Evolutionary conservation across 345 rosid species (phyloP), one percentile per base, ranked within the genome.

Genomic region (Durio zibethinus): DNA sequence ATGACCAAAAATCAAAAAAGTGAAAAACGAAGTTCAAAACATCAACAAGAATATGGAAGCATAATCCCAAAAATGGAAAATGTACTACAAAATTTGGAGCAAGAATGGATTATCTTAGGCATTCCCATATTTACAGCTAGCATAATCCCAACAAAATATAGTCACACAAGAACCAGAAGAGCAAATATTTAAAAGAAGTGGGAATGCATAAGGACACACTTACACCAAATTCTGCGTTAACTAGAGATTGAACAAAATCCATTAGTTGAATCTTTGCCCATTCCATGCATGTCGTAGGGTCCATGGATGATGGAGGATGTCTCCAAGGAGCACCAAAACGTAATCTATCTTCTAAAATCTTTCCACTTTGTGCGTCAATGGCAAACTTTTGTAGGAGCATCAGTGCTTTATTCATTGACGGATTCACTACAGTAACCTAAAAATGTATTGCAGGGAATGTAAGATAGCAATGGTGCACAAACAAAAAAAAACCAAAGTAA

Each of bases 231-330:
- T 92, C 99, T 50, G 93, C 74, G 67, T 82, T 89, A 65, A 79
- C 89, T 50, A 97, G 85, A 79, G 89, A 88, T 82, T 91, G 97
- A 78, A 97, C 85, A 77, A 91, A 97, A 86, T 94, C 99, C 91
- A 97, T 81, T 47, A 94, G 88, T 81, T 97, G 99, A 84, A 97
- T 89, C 87, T 94, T 91, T 50, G 97, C 97, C 98, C 98, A 92
- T 33, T 79, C 88, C 29, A 78, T 77, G 75, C 71, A 69, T 52
- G 52, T 1, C 63, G 78, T 69, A 48, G 89, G 85, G 79, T 88
- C 84, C 53, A 89, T 81, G 5, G 79, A 78, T 63, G 16, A 78
- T 7, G 97, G 94, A 83, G 97, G 91, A 90, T 97, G 96, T 79
- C 97, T 89, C 98, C 98, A 97, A 72, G 98, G 81, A 82, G 96